Evolutionary conservation across 192 early-diverging fungal species (phyloP), one percentile per base, ranked within the genome.

Genomic region (Coemansia javaensis): DNA sequence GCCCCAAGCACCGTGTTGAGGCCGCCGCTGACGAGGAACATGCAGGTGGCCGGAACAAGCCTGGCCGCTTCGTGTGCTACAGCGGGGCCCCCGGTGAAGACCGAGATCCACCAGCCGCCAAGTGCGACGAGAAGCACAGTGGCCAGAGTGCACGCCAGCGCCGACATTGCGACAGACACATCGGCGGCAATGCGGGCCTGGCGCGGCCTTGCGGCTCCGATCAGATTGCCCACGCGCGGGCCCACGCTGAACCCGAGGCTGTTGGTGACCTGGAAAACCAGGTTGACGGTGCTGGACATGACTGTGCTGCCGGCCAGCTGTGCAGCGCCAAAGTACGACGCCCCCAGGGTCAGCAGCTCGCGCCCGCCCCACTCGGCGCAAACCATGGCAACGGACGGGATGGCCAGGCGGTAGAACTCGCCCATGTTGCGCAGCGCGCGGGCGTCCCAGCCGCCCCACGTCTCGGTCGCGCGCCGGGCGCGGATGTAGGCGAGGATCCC

Each of bases 371-470:
- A 91, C 51, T 90, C 89, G 14, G 79, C 68, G 41, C 84, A 82
- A 9, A 84, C 73, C 82, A 90, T 93, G 28, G 87, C 47, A 14
- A 89, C 77, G 0, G 87, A 85, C 0, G 92, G 89, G 11, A 89
- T 37, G 4, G 88, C 93, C 24, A 97, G 66, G 17, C 63, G 67
- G 44, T 82, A 48, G 47, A 81, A 86, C 22, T 62, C 60, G 5
- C 52, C 56, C 82, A 83, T 84, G 32, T 72, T 78, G 40, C 77
- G 64, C 41, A 91, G 56, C 4, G 85, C 81, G 31, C 82, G 78
- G 11, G 62, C 53, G 10, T 83, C 81, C 83, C 85, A 91, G 2
- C 90, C 92, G 33, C 89, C 91, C 91, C 89, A 97, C 10, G 78
- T 80, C 25, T 88, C 78, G n/a, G 52, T 57, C 34, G 89, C 89